Conservation (phyloP, 2,329 filamentous ascomycete genomes). For the Fusarium decemcellulare region DNA sequence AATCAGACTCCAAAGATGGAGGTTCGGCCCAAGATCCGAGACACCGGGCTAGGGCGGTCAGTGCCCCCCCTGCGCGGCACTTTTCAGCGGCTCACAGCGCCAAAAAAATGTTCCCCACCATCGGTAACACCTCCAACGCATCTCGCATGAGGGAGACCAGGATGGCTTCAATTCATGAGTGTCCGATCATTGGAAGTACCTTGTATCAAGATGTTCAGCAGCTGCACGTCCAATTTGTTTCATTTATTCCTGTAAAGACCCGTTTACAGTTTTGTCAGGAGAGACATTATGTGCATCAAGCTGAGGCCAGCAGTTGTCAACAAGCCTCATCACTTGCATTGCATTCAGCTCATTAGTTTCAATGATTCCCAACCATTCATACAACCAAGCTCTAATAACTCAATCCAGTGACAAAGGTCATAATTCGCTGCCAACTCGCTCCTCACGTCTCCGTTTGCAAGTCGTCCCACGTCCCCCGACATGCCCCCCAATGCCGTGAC, state of each 20-base stretch:
- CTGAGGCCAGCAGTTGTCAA: background rate
- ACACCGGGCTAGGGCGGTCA: conserved; percentile 42
- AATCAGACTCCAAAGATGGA: conserved; percentile 15
- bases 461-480: conserved; percentile 45
- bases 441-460: conserved; percentile 36
- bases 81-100: conserved; percentile 24
- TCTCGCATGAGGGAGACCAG: conserved; percentile 20
- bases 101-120: conserved; percentile 21
- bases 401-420: background rate
- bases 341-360: too few species aligned
- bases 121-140: conserved; percentile 37
- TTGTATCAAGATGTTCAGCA: background rate
- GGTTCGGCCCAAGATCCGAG: conserved; percentile 43
- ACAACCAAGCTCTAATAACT: too few species aligned
- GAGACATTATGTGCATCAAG: conserved; percentile 1
- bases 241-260: background rate
- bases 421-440: background rate
- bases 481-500: conserved; percentile 40
- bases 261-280: background rate
- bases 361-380: background rate
- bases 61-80: conserved; percentile 9
- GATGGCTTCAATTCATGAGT: background rate
- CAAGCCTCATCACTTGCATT: background rate
- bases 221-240: conserved; percentile 2
- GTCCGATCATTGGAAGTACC: conserved; percentile 3